A percentile compares a stretch with the other conserved stretches of the same genome.
Evolutionary conservation across 768 basidiomycete genomes (phyloP).

Genomic region (Mycena venus): DNA sequence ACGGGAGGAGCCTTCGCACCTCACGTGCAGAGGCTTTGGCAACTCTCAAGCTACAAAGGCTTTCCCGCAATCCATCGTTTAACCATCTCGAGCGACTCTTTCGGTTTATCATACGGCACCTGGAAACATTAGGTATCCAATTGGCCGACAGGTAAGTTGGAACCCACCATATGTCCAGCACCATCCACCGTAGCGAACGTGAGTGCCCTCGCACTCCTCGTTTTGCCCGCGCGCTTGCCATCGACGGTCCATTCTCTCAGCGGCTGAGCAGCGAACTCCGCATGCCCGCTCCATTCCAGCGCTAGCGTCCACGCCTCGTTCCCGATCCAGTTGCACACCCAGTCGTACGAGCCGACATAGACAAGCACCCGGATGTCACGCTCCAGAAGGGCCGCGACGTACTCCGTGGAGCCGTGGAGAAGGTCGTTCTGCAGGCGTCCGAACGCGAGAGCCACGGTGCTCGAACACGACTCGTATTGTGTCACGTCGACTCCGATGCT

Average conservation of each 20-base stretch:
- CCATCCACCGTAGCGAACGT: slow-evolving; percentile 70
- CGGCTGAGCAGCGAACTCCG: slow-evolving; percentile 32
- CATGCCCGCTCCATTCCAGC: slow-evolving; percentile 51
- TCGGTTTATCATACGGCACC: slow-evolving; percentile 77
- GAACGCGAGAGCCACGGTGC: slow-evolving; percentile 56
- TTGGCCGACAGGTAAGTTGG: slow-evolving; percentile 8
- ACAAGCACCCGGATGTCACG: slow-evolving; percentile 68
- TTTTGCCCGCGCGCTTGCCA: slow-evolving; percentile 56
- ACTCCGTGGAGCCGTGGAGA: slow-evolving; percentile 57
- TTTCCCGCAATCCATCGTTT: slow-evolving; percentile 60
- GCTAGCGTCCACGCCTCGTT: slow-evolving; percentile 71
- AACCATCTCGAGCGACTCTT: slow-evolving; percentile 63
- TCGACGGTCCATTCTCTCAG: slow-evolving; percentile 70
- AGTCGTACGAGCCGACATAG: slow-evolving; percentile 70
- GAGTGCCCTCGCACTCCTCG: slow-evolving; percentile 60
- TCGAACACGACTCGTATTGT: slow-evolving; percentile 44
- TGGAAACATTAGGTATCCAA: slow-evolving; percentile 34
- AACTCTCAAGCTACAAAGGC: slow-evolving; percentile 30
- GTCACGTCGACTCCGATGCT: slow-evolving; percentile 40
- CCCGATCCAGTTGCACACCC: slow-evolving; percentile 73
- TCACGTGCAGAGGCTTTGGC: background rate
- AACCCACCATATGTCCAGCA: slow-evolving; percentile 13
- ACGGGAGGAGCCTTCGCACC: slow-evolving; percentile 4
- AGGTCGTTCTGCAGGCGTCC: slow-evolving; percentile 45
- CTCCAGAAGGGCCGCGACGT: slow-evolving; percentile 69